A percentile compares a stretch with the other conserved stretches of the same genome.
Evolutionary conservation across 2,329 filamentous ascomycete species (phyloP).

Genomic region (Amphichorda felina): DNA sequence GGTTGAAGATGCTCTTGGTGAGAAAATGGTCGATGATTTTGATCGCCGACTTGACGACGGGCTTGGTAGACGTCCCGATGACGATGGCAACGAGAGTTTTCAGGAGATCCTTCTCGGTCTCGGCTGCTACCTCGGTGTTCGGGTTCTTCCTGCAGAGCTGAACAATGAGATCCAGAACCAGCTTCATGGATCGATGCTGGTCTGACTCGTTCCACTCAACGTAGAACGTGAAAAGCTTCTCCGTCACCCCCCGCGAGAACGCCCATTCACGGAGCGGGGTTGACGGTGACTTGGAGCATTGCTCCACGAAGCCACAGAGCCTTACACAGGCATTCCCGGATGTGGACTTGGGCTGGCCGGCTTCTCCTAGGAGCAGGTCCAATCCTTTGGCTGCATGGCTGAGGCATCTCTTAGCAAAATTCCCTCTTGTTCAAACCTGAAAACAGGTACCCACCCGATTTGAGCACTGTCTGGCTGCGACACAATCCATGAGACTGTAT

Average conservation of each 20-base stretch:
- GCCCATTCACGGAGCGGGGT: constrained; percentile 32
- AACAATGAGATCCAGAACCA: constrained; percentile 46
- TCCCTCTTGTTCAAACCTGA: background rate
- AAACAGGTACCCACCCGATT: constrained; percentile 1
- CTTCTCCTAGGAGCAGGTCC: constrained; percentile 31
- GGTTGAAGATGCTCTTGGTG: constrained; percentile 42
- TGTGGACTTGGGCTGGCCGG: constrained; percentile 39
- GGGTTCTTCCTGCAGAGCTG: constrained; percentile 39
- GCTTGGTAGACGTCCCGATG: constrained; percentile 45
- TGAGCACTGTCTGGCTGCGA: constrained; percentile 6
- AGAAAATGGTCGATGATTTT: constrained; percentile 56
- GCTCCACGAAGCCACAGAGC: constrained; percentile 51
- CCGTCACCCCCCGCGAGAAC: constrained; percentile 34
- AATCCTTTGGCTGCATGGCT: constrained; percentile 28
- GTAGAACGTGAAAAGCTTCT: constrained; percentile 48
- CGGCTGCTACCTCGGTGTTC: constrained; percentile 18
- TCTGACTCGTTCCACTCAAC: constrained; percentile 57
- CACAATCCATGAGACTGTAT: constrained; percentile 7
- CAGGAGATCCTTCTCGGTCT: constrained; percentile 33
- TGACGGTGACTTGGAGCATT: constrained; percentile 38
- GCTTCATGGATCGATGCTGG: constrained; percentile 50
- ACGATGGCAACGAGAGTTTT: constrained; percentile 46
- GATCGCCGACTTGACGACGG: constrained; percentile 58
- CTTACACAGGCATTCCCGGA: constrained; percentile 45
- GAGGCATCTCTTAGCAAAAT: background rate